Conservation (phyloP, 129 eudicot species). For the Tagetes patula region DNA sequence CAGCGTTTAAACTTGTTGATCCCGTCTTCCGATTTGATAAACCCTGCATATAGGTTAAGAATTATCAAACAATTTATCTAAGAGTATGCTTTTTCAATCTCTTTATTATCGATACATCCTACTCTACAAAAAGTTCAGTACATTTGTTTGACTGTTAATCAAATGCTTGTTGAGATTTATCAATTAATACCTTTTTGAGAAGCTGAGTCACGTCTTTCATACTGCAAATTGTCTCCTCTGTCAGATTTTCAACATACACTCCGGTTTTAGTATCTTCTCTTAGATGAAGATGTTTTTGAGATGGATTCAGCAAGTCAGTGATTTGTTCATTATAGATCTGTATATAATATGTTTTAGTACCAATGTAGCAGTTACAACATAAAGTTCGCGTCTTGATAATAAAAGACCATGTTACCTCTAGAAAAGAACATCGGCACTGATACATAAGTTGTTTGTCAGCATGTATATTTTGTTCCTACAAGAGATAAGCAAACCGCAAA, state of each 20-base stretch:
- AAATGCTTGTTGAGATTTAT: conserved; percentile 3
- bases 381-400: not conserved
- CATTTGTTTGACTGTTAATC: not conserved
- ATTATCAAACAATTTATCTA: conserved; percentile 1
- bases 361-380: conserved; percentile 5
- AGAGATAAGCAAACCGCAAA: conserved; percentile 17
- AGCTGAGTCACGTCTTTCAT: conserved; percentile 75
- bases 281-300: conserved; percentile 81
- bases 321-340: conserved; percentile 99
- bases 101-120: not conserved
- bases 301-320: conserved; percentile 88
- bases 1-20: conserved; percentile 77
- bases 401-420: conserved; percentile 56
- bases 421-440: conserved; percentile 94
- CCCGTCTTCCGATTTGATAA: conserved; percentile 84
- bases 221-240: conserved; percentile 70
- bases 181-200: conserved; percentile 59
- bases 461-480: conserved; percentile 77
- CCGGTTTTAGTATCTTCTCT: conserved; percentile 93
- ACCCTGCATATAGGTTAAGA: conserved; percentile 51
- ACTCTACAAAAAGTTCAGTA: not conserved
- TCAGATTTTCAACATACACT: conserved; percentile 85
- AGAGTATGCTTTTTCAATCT: conserved; percentile 7
- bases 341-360: conserved; percentile 16
- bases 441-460: conserved; percentile 74